These are phyloP conservation scores for Echites panduratus DNA, from an alignment of 257 asterid genomes.

Conservation along the genomic window DNA sequence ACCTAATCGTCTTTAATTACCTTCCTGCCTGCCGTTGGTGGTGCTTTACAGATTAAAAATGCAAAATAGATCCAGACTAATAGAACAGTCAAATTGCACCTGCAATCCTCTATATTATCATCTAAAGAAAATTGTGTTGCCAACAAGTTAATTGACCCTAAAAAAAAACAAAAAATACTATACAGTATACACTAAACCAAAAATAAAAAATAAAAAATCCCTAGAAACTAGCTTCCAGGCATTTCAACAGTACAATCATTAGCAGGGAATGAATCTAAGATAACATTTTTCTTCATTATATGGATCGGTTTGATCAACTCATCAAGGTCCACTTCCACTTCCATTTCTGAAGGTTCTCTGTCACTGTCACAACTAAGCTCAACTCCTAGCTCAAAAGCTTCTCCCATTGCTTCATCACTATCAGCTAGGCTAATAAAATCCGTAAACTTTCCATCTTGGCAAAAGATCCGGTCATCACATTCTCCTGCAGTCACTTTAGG, in stretches of 20 bases:
- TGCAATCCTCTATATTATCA: too few species aligned
- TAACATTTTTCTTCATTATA: conserved; percentile 23
- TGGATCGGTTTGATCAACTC: conserved; percentile 32
- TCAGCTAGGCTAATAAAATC: conserved; percentile 70
- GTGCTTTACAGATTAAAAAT: too few species aligned
- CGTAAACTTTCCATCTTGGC: conserved; percentile 39
- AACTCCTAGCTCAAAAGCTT: conserved; percentile 11
- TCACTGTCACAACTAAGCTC: conserved; percentile 15
- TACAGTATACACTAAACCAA: background rate
- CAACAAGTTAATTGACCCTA: background rate
- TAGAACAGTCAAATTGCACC: background rate
- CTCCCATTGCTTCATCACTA: conserved; percentile 32
- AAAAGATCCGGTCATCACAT: conserved; percentile 37
- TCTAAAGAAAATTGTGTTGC: background rate
- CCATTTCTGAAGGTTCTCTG: conserved; percentile 21
- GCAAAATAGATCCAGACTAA: background rate
- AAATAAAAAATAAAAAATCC: background rate
- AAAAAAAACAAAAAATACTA: background rate
- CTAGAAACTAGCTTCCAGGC: conserved; percentile 5
- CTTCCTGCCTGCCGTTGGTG: too few species aligned
- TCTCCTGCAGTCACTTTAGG: conserved; percentile 25
- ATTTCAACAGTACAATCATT: conserved; percentile 22
- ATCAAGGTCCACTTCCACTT: conserved; percentile 23
- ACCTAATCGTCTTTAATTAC: too few species aligned
- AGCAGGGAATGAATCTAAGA: conserved; percentile 22